Base-by-base conservation (phyloP, 2,329 filamentous ascomycete species). In the Alternaria conjuncta region DNA sequence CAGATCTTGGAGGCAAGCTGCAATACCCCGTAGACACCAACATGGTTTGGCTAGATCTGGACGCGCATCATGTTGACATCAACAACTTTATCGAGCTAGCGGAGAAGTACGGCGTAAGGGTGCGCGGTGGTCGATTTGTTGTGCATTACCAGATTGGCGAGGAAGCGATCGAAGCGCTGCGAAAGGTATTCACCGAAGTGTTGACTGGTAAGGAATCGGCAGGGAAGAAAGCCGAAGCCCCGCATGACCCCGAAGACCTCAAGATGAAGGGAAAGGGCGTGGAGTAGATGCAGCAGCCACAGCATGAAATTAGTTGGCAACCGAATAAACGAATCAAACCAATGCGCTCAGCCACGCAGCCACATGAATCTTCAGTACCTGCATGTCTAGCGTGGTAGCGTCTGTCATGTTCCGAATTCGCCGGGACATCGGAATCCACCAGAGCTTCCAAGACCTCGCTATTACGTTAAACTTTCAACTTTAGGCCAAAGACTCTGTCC, bases 11-110 rank as follows among this genome's bases (percentile, higher is more conserved):
- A 5, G 93, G 93, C 1, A 88, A 86, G 79, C 80, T 93, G 60
- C 80, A 85, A 20, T 84, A 90, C 63, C 90, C 91, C 0, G 90
- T 92, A 2, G 90, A 97, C 75, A 96, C 93, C n/a, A 97, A 97
- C 81, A 96, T 97, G 92, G 88, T 93, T 32, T 97, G 92, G 93
- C 75, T 96, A 61, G 90, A 96, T 77, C 82, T 96, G 15, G 86
- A 88, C 28, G 85, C 85, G 1, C 86, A 87, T 11, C 86, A 87
- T 0, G 77, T 90, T 30, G 81, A 82, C 4, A 76, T 76, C 5
- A 83, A 86, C 55, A 82, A 86, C 44, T 86, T 89, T 64, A 84
- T 86, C 10, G 82, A 84, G 60, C 78, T 86, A 41, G 88, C 84
- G 2, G 79, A 86, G 65, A 84, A 86, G 70, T 84, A 86, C 58